A percentile compares a stretch with the other conserved stretches of the same genome.
Conservation (phyloP, 2,329 filamentous ascomycete genomes). For the Aschersonia sp. region DNA sequence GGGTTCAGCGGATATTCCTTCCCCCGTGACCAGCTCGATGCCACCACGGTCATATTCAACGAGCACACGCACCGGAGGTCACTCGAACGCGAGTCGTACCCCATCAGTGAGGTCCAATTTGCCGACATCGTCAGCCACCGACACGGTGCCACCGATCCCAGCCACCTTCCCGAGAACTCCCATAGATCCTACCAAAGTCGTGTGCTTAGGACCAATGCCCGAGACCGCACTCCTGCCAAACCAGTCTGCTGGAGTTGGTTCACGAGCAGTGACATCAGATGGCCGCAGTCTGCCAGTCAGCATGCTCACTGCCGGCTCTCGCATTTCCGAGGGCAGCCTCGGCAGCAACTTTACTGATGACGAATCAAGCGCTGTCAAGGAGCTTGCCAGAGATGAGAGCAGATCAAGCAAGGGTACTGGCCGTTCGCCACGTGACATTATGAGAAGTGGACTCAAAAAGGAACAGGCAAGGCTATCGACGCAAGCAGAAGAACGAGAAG, state of each 20-base stretch:
- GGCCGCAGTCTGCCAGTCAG: constrained; percentile 1
- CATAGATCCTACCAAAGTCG: constrained; percentile 36
- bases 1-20: constrained; percentile 24
- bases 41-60: constrained; percentile 10
- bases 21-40: constrained; percentile 22
- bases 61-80: constrained; percentile 7
- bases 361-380: constrained; percentile 18
- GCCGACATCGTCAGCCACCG: not conserved
- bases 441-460: too few relatives aligned
- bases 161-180: constrained; percentile 28
- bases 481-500: not conserved
- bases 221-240: constrained; percentile 23
- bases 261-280: constrained; percentile 4
- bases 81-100: constrained; percentile 3
- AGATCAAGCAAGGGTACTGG: constrained; percentile 2
- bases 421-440: not conserved
- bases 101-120: constrained; percentile 3
- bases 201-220: constrained; percentile 41
- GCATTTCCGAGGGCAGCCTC: constrained; percentile 22
- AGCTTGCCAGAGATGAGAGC: constrained; percentile 12
- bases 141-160: constrained; percentile 2
- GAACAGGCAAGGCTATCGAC: not conserved
- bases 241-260: constrained; percentile 5
- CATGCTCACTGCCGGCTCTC: constrained; percentile 4
- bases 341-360: constrained; percentile 45